Percentiles rank a stretch among this genome's conserved stretches.
These are phyloP conservation scores for Fusarium solani-melongenae DNA, from an alignment of 2,329 filamentous ascomycete species.

Conservation along the genomic window DNA sequence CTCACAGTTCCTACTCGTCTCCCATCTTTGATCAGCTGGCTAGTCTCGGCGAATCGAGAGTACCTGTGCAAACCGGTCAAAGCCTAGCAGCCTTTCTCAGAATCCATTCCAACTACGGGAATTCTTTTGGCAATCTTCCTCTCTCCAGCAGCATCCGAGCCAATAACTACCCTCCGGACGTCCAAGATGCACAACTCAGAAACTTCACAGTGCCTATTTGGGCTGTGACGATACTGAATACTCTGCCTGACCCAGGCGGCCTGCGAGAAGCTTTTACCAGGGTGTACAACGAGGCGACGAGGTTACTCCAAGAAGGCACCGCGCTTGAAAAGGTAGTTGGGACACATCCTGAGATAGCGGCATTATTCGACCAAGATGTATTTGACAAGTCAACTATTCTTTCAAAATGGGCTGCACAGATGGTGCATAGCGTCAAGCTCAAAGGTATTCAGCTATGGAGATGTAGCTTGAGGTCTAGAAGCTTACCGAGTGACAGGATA, in stretches of 20 bases:
- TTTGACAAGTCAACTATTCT: conserved; percentile 20
- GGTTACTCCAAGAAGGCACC: not conserved
- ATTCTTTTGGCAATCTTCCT: conserved; percentile 8
- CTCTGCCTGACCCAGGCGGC: not conserved
- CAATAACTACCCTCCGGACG: not conserved
- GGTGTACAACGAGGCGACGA: not conserved
- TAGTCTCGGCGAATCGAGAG: rapidly evolving
- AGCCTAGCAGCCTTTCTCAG: rapidly evolving
- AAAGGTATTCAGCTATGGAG: not conserved
- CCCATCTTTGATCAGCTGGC: rapidly evolving
- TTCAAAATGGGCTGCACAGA: conserved; percentile 23
- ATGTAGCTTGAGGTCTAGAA: not conserved
- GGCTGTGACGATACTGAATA: conserved; percentile 14
- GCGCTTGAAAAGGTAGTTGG: rapidly evolving
- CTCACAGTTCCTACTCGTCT: not conserved
- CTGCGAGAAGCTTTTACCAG: conserved; percentile 4
- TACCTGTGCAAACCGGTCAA: not conserved
- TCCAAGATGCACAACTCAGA: conserved; percentile 10
- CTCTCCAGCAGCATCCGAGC: conserved; percentile 1
- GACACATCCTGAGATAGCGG: not conserved
- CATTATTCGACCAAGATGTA: conserved; percentile 2
- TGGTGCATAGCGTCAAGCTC: conserved; percentile 20
- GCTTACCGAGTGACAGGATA: not conserved
- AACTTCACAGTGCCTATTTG: not conserved
- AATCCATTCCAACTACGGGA: not conserved